Evolutionary conservation across 164 flowering plant species (phyloP), one percentile per base, ranked within the genome.

Genomic region (Hamamelis virginiana): DNA sequence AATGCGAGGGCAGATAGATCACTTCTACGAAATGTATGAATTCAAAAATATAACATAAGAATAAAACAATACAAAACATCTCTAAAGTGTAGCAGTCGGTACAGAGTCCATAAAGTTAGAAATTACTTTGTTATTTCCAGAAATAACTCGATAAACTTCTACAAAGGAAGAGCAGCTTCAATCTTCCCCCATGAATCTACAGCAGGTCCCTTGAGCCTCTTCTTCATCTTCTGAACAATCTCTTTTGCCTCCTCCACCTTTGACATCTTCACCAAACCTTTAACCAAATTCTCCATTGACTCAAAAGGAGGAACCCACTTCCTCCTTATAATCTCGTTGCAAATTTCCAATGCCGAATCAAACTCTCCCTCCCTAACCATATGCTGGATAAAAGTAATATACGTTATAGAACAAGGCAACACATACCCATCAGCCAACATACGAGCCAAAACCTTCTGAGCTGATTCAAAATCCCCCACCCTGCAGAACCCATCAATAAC

Each of bases 221-320:
- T 76, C 78, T 76, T 78, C 81, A 74, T 66, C 45, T 74, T 75
- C 70, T 69, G 74, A 23, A 78, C 76, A 55, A 81, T 38, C 48
- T 38, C 67, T 65, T 73, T 76, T 16, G 84, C 84, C 23, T 76
- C 78, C 25, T 73, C 65, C 0, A 26, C 74, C 60, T 75, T 76
- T 11, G 80, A 78, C n/a, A 57, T 68, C 60, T 74, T 56, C 59
- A 78, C 76, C 38, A 81, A 67, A 44, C 84, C 84, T 14, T 76
- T 64, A 26, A 81, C 76, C 64, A 81, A 44, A 56, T 52, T 66
- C 56, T 67, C 52, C 76, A 78, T 69, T 14, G 72, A 47, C 45
- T 61, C 72, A 68, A 78, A 76, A 21, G 84, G 78, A 47, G 80
- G 84, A 46, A 74, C 62, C 77, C 76, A 78, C n/a, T 69, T 78